Evolutionary conservation across 345 rosid genomes (phyloP), one percentile per base, ranked within the genome.

Genomic region (Camelina laxa): DNA sequence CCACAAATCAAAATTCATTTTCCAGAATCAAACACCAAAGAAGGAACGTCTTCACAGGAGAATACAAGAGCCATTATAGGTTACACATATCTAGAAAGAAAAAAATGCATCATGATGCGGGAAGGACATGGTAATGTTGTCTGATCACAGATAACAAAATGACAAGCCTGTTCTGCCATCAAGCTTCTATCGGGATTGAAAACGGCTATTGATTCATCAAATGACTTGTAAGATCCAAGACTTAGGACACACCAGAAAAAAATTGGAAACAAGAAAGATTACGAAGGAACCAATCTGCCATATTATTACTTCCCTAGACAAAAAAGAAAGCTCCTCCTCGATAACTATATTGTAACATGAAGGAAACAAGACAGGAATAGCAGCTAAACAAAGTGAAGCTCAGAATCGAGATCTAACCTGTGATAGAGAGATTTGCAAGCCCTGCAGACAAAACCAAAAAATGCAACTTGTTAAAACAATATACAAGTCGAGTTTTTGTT

Each of bases 381-480:
- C 31, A 62, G 24, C 65, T 69, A 42, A 16, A 62, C 50, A 55
- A 62, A 24, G n/a, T 3, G 24, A 58, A 70, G 56, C 51, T 59
- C n/a, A 53, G 79, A 84, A 77, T 38, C 60, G 73, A 81, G 76
- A 72, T 77, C 89, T 83, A 76, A 91, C 97, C 97, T 84, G 91
- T 69, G 73, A 86, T 69, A 35, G 97, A 87, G 80, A 91, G 97
- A 81, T 91, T 91, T 73, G 89, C 91, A 78, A 91, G 80, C 57
- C 97, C 97, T 91, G 89, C 82, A 82, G 71, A 58, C 62, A 14
- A 53, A 61, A 72, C 30, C 5, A 27, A 74, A n/a, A 31, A 41
- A 44, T 1, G 17, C 41, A 45, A 79, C 57, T 56, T 50, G 63
- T 77, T 60, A 72, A 27, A 22, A 42, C 38, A 20, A 20, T 21